Evolutionary conservation across 1,139 yeast species (phyloP).

Genomic region (Yamadazyma sp.): DNA sequence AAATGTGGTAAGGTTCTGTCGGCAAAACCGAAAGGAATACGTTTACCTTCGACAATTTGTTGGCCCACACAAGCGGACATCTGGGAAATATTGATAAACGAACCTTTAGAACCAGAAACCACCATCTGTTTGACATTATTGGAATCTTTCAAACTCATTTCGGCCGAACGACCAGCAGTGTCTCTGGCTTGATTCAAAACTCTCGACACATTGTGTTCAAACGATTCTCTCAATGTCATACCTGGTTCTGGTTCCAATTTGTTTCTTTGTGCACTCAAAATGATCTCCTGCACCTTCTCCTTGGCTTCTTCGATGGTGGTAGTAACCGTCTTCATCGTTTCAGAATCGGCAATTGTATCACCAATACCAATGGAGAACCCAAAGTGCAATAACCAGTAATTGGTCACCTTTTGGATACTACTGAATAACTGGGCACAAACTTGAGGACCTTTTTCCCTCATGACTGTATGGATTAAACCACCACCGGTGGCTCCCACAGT

Average conservation of each 20-base stretch:
- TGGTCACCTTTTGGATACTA: conserved; percentile 90
- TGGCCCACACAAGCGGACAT: conserved; percentile 99
- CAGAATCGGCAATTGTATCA: conserved; percentile 98
- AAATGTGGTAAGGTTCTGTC: conserved; percentile 97
- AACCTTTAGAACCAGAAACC: conserved; percentile 98
- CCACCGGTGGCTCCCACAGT: conserved; percentile 99
- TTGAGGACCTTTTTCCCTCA: conserved; percentile 95
- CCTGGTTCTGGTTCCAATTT: conserved; percentile 94
- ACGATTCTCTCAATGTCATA: conserved; percentile 98
- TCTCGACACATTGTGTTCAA: conserved; percentile 95
- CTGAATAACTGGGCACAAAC: conserved; percentile 90
- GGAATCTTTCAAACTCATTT: conserved; percentile 87
- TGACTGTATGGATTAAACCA: conserved; percentile 94
- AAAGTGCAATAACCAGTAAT: conserved; percentile 93
- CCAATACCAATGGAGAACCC: conserved; percentile 99
- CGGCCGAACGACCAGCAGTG: conserved; percentile 98
- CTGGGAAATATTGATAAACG: conserved; percentile 96
- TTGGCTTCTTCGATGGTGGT: conserved; percentile 92
- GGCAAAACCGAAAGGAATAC: conserved; percentile 96
- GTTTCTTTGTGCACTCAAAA: conserved; percentile 87
- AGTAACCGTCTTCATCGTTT: conserved; percentile 90
- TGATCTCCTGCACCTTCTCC: conserved; percentile 88
- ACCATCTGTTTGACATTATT: conserved; percentile 99
- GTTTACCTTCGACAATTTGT: conserved; percentile 99
- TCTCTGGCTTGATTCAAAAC: conserved; percentile 98